phyloP scores from a whole-genome alignment of 1,139 yeast species.

The Blastobotrys buckinghamii region DNA sequence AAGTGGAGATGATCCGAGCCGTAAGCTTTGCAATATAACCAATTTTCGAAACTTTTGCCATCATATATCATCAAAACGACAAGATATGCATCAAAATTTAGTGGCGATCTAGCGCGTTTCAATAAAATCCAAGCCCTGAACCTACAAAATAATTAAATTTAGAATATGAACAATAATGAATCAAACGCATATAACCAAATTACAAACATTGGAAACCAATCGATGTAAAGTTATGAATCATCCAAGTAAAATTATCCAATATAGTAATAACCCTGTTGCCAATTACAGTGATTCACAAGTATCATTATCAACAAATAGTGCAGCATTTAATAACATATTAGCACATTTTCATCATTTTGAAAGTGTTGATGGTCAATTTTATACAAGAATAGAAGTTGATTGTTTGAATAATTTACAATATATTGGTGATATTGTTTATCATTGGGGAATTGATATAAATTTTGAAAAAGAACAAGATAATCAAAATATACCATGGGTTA shows the following conservation, averaged over 20 bases:
- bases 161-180: background rate
- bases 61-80: no score
- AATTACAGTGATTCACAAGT: background rate
- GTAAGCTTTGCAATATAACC: no score
- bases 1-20: no score
- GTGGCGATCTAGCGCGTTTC: no score
- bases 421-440: constrained; percentile 15
- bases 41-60: no score
- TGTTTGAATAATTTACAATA: constrained; percentile 3
- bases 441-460: constrained; percentile 13
- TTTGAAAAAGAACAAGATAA: background rate
- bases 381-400: constrained; percentile 12
- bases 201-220: constrained; percentile 4
- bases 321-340: constrained; percentile 3
- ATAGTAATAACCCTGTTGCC: background rate
- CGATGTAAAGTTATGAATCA: constrained; percentile 17
- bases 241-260: constrained; percentile 16
- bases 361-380: background rate
- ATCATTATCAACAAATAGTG: constrained; percentile 8
- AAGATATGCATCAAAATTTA: no score
- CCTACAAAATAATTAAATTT: no score
- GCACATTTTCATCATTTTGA: constrained; percentile 16
- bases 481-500: constrained; percentile 15
- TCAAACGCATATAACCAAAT: background rate
- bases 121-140: no score